phyloP scores from a whole-genome alignment of 2,329 filamentous ascomycete genomes.

The Alternaria ventricosa region DNA sequence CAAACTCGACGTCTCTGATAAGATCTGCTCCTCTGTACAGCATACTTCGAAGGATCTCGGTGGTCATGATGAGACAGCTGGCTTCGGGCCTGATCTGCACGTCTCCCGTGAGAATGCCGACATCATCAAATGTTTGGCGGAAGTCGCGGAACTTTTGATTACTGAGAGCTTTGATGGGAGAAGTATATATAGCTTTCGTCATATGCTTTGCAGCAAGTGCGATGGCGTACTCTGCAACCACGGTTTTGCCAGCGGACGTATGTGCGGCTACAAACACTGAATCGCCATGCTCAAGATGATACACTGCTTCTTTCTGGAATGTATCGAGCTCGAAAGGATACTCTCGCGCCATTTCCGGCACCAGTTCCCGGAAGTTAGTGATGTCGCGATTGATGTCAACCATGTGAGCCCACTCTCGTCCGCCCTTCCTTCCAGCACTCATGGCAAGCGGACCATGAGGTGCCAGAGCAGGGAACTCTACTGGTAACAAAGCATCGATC shows the following conservation, averaged over 20 bases:
- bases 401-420: constrained; percentile 96
- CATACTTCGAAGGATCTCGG: constrained; percentile 97
- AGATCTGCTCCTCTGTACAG: constrained; percentile 94
- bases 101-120: constrained; percentile 95
- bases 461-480: constrained; percentile 91
- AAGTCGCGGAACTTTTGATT: constrained; percentile 99
- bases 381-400: constrained; percentile 94
- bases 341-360: constrained; percentile 93
- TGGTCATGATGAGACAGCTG: constrained; percentile 99
- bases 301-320: constrained; percentile 98
- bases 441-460: constrained; percentile 78
- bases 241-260: constrained; percentile 96
- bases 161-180: constrained; percentile 96
- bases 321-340: constrained; percentile 98
- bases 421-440: constrained; percentile 74
- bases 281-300: constrained; percentile 94
- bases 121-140: constrained; percentile 86
- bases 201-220: constrained; percentile 96
- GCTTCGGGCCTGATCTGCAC: constrained; percentile 98
- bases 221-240: constrained; percentile 97
- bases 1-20: constrained; percentile 96
- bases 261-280: constrained; percentile 98
- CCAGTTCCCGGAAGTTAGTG: constrained; percentile 89
- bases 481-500: constrained; percentile 85
- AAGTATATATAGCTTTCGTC: constrained; percentile 99